Evolutionary conservation across 306 rosid genomes (phyloP), one percentile per base, ranked within the genome.

Genomic region (Prunus persica): DNA sequence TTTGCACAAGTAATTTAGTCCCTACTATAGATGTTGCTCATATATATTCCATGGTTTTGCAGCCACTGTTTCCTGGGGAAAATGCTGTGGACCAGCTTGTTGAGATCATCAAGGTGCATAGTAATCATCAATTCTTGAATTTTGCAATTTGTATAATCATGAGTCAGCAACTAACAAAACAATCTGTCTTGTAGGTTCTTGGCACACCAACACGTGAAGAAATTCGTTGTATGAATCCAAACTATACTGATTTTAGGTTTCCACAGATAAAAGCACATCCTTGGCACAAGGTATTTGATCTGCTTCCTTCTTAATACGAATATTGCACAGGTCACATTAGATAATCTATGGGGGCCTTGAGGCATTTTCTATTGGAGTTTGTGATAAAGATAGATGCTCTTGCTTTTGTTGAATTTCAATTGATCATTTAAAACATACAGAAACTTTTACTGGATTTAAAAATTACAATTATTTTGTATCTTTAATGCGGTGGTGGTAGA

Each of bases 191-290:
- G n/a, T 87, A 93, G 98, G 96, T 95, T 78, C 96, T 95, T 76
- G 98, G 98, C 50, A 95, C 98, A 1, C 98, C 98, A 71, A 95
- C 98, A 14, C 89, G 98, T 19, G 98, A 95, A 86, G 98, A 95
- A 90, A 90, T 95, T 24, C 97, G 98, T 13, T 95, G 98, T 69
- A 95, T 95, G 98, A 95, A 95, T 82, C 98, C 98, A 63, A 92
- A 85, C 80, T 92, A 95, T 81, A 94, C 96, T 3, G 96, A 92
- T 83, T 94, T 92, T 55, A 86, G 93, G 84, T 86, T 95, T 84
- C 98, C 97, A 3, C 98, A 94, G 87, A 92, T 85, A 51, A 94
- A 94, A 85, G 98, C 98, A 8, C 93, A 90, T 78, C 98, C 98
- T 62, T 95, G 97, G 98, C 96, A 94, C 90, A 94, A 94, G 98